phyloP scores from a whole-genome alignment of 2,329 filamentous ascomycete species.

The Aspergillus pseudotamarii region DNA sequence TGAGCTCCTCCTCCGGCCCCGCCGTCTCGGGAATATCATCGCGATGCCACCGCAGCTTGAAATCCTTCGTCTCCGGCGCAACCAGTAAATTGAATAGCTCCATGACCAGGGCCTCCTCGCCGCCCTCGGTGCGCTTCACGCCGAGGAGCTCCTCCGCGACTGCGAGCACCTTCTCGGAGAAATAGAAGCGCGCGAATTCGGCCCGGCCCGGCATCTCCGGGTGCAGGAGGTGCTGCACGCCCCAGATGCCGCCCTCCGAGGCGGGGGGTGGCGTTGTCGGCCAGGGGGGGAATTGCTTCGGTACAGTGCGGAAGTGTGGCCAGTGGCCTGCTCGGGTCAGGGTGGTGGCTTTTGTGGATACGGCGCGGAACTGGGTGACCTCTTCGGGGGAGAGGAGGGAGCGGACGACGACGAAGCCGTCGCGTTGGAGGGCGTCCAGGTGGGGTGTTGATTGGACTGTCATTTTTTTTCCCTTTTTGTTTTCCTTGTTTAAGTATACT shows the following conservation, averaged over 20 bases:
- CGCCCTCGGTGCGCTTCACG: conserved; percentile 17
- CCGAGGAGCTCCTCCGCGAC: conserved; percentile 68
- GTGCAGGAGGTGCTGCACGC: conserved; percentile 82
- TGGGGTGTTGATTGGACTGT: conserved; percentile 37
- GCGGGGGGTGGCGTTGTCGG: conserved; percentile 54
- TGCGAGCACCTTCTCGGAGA: conserved; percentile 64
- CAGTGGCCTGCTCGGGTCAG: conserved; percentile 71
- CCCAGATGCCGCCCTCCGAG: conserved; percentile 73
- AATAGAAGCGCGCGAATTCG: conserved; percentile 71
- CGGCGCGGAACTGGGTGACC: conserved; percentile 62
- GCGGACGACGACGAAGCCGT: conserved; percentile 77
- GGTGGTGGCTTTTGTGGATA: conserved; percentile 59
- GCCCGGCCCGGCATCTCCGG: conserved; percentile 66
- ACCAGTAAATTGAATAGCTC: conserved; percentile 88
- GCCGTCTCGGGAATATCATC: conserved; percentile 77
- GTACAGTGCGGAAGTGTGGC: conserved; percentile 80
- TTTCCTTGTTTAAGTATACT: not conserved
- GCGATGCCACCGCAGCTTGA: conserved; percentile 80
- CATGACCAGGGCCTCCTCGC: conserved; percentile 72
- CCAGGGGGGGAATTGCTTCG: conserved; percentile 93
- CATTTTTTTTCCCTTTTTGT: conserved; percentile 7
- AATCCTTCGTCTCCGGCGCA: conserved; percentile 66
- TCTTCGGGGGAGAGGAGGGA: conserved; percentile 61
- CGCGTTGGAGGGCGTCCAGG: conserved; percentile 60
- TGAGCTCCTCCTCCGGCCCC: conserved; percentile 66